Evolutionary conservation across 371 early-diverging fungal genomes (phyloP).

Genomic region (Phascolomyces articulosus): DNA sequence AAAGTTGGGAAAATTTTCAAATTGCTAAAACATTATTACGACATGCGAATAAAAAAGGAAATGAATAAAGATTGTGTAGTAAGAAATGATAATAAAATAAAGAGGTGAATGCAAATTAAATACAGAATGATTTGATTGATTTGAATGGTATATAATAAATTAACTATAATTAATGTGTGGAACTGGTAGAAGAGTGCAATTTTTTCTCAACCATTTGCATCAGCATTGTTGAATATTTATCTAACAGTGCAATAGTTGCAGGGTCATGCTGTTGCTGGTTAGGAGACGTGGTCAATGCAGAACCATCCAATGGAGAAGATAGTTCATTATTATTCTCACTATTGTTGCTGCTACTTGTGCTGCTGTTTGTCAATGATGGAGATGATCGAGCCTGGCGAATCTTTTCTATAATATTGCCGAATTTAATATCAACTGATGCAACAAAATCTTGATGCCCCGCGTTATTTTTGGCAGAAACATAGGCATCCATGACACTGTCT

Average conservation of each 20-base stretch:
- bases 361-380: not conserved
- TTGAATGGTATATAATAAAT: not conserved
- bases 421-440: not conserved
- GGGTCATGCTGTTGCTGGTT: constrained; percentile 3
- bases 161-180: not conserved
- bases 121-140: not conserved
- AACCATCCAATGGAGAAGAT: not conserved
- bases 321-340: not conserved
- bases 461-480: not conserved
- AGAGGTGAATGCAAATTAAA: not conserved
- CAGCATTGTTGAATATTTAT: constrained; percentile 23
- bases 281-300: not conserved
- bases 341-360: not conserved
- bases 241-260: constrained; percentile 17
- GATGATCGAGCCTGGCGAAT: constrained; percentile 4
- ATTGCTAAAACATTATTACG: no score
- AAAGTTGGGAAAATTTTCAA: no score
- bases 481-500: constrained; percentile 31
- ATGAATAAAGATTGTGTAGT: no score
- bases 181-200: constrained; percentile 3
- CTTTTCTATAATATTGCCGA: not conserved
- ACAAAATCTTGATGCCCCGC: not conserved
- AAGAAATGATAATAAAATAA: not conserved
- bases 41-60: no score
- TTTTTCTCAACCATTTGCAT: constrained; percentile 24